Percentiles rank a stretch among this genome's conserved stretches.
Conservation (phyloP, 73 alveolate species). For the Symbiodinium natans region DNA sequence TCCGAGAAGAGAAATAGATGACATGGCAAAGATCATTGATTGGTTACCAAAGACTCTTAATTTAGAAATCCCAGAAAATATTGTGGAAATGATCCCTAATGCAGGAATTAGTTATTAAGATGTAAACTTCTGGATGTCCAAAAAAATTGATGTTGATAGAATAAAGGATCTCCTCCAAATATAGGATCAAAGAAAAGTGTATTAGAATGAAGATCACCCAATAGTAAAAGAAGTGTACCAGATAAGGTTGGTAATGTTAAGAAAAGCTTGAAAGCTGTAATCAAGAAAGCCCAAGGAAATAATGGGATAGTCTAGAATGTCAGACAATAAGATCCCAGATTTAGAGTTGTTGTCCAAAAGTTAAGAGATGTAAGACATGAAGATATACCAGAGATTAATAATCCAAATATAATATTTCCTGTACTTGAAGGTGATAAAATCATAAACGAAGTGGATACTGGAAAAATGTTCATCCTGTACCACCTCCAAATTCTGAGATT, state of each 20-base stretch:
- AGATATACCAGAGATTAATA: conserved; percentile 32
- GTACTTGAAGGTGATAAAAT: conserved; percentile 37
- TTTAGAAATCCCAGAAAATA: no score
- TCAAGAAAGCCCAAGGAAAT: conserved; percentile 59
- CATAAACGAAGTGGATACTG: conserved; percentile 42
- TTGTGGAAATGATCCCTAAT: no score
- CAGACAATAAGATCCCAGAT: conserved; percentile 24
- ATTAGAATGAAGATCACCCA: no score
- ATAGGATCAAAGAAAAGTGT: no score
- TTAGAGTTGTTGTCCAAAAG: conserved; percentile 70
- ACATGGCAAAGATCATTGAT: no score
- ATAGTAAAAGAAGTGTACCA: conserved; percentile 38
- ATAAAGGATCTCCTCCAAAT: no score
- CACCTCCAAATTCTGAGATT: conserved; percentile 37
- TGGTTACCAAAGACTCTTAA: no score
- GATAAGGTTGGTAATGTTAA: conserved; percentile 32
- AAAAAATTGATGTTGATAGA: no score
- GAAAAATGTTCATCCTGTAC: conserved; percentile 34
- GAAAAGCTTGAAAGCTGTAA: conserved; percentile 42
- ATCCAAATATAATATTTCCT: conserved; percentile 38
- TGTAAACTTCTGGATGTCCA: no score
- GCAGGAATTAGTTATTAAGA: no score
- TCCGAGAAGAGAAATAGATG: no score
- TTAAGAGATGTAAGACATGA: conserved; percentile 51
- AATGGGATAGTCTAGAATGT: neutral